Evolutionary conservation across 2,329 filamentous ascomycete genomes (phyloP).

Genomic region (Trichoderma simmonsii): DNA sequence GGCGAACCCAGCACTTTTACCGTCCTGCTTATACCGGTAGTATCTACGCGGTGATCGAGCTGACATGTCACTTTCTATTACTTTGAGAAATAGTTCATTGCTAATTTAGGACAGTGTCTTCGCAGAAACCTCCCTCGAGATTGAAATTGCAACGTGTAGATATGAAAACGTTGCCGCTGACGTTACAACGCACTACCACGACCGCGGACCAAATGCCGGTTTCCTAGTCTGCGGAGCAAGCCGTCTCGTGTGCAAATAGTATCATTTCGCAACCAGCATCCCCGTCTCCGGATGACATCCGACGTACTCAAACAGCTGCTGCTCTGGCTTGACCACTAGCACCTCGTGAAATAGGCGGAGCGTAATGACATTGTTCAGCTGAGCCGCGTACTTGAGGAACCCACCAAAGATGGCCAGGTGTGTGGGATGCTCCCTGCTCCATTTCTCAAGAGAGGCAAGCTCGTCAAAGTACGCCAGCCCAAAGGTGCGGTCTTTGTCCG

Average conservation of each 20-base stretch:
- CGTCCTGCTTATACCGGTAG: background rate
- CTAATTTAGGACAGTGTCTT: background rate
- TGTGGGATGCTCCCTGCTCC: conserved; percentile 39
- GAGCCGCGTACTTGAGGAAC: conserved; percentile 38
- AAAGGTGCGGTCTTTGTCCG: conserved; percentile 37
- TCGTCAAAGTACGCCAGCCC: conserved; percentile 42
- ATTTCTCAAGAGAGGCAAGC: conserved; percentile 38
- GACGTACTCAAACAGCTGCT: conserved; percentile 43
- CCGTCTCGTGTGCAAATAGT: background rate
- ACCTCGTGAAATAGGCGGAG: conserved; percentile 42
- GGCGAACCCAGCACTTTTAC: background rate
- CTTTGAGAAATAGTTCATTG: background rate
- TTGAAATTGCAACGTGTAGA: background rate
- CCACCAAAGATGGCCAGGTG: conserved; percentile 41
- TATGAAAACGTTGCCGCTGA: background rate
- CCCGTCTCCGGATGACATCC: conserved; percentile 37
- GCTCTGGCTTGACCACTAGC: conserved; percentile 36
- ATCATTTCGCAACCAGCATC: conserved; percentile 25
- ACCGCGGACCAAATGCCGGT: background rate
- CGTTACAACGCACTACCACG: background rate
- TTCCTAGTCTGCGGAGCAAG: background rate
- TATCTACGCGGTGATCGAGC: background rate
- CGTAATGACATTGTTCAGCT: conserved; percentile 31
- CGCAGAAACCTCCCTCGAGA: background rate
- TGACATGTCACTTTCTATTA: background rate